phyloP scores from a whole-genome alignment of 163 green algal genomes.

The Prototheca cutis region DNA sequence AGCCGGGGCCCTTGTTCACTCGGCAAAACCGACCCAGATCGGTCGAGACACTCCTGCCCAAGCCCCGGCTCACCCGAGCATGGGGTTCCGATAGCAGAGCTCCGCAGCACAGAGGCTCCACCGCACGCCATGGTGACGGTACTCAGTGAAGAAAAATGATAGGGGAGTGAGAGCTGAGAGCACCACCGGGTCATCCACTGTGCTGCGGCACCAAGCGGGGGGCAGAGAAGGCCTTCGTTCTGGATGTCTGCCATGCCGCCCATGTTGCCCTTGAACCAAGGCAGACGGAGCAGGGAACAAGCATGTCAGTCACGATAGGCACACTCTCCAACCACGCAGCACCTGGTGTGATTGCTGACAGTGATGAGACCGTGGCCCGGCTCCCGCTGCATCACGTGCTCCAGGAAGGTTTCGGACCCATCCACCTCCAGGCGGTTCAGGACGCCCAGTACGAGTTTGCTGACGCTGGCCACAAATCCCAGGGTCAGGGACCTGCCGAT shows the following conservation, averaged over 20 bases:
- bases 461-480: constrained; percentile 42
- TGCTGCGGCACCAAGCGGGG: constrained; percentile 36
- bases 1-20: no score
- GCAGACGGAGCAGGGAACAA: no score
- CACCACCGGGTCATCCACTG: constrained; percentile 73
- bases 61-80: constrained; percentile 20
- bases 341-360: constrained; percentile 80
- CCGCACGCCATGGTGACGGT: constrained; percentile 38
- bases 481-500: constrained; percentile 53
- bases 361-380: constrained; percentile 56
- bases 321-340: no score
- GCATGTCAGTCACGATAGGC: no score
- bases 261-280: neutral
- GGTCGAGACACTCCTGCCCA: neutral
- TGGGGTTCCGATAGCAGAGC: constrained; percentile 69
- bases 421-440: constrained; percentile 48
- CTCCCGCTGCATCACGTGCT: constrained; percentile 29
- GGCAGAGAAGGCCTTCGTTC: neutral
- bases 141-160: constrained; percentile 60
- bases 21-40: neutral
- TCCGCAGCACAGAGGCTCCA: constrained; percentile 79
- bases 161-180: constrained; percentile 59
- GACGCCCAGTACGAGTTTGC: constrained; percentile 54
- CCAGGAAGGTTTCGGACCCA: constrained; percentile 35
- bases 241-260: neutral